These are phyloP conservation scores for Isatis tinctoria DNA, from an alignment of 345 rosid species.

Conservation along the genomic window DNA sequence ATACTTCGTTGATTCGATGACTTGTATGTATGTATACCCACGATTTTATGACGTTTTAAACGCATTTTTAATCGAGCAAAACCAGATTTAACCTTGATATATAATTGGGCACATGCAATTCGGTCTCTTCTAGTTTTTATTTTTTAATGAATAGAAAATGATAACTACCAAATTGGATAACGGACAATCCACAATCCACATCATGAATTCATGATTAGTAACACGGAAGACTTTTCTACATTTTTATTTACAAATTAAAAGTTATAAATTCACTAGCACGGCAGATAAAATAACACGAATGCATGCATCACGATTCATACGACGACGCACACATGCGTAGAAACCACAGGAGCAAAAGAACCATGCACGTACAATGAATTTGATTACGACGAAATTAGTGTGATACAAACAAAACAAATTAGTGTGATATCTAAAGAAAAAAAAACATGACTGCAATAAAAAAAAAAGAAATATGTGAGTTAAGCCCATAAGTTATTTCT, in stretches of 20 bases:
- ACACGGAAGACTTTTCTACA: not conserved
- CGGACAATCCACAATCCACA: not conserved
- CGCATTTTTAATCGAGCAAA: not conserved
- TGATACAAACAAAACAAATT: not conserved
- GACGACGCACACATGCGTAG: not conserved
- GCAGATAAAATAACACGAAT: not conserved
- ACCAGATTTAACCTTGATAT: not conserved
- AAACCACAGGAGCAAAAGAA: not conserved
- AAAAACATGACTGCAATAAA: not conserved
- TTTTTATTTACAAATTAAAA: not conserved
- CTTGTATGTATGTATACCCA: not conserved
- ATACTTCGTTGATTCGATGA: not conserved
- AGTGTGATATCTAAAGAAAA: not conserved
- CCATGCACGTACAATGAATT: not conserved
- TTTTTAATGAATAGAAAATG: not conserved
- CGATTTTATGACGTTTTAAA: not conserved
- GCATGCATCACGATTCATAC: not conserved
- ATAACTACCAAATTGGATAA: not conserved
- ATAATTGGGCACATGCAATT: not conserved
- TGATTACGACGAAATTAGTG: not conserved
- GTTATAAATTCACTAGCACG: not conserved
- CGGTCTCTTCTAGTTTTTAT: not conserved
- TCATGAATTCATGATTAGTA: not conserved
- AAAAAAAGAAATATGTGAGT: not conserved
- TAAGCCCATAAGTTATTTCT: not conserved